A percentile compares a stretch with the other conserved stretches of the same genome.
Conservation (phyloP, 139 green algal species). For the Raphidocelis subcapitata region DNA sequence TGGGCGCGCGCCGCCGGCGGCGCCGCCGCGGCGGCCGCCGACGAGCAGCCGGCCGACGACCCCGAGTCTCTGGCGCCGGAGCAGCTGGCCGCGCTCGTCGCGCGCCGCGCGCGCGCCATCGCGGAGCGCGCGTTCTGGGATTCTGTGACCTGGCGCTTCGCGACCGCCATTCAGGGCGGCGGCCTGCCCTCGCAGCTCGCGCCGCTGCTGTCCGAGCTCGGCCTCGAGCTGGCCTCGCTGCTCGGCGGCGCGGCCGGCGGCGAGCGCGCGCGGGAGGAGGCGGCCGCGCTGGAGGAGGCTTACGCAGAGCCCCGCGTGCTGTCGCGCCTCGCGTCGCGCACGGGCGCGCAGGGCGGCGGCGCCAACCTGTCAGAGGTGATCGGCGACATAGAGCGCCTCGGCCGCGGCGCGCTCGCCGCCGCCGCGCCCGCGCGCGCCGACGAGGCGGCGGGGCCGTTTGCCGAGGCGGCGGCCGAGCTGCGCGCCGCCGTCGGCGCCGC, state of each 20-base stretch:
- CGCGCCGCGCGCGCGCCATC: conserved; percentile 45
- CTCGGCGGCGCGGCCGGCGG: conserved; percentile 25
- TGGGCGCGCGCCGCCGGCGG: conserved; percentile 40
- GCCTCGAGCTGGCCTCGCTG: conserved; percentile 35
- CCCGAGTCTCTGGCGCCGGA: conserved; percentile 11
- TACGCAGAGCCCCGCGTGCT: conserved; percentile 25
- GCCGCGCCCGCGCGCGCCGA: conserved; percentile 29
- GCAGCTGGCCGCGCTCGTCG: conserved; percentile 30
- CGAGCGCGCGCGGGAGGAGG: too few species aligned
- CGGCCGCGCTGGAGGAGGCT: conserved; percentile 24
- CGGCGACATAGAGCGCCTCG: conserved; percentile 35
- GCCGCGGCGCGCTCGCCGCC: conserved; percentile 26
- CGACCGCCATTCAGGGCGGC: conserved; percentile 8
- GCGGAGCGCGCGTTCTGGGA: conserved; percentile 82
- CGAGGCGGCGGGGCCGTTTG: conserved; percentile 24
- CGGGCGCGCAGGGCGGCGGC: conserved; percentile 2
- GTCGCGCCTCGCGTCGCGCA: neutral
- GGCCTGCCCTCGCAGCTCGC: conserved; percentile 27
- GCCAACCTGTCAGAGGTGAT: conserved; percentile 28
- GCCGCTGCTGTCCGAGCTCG: conserved; percentile 48
- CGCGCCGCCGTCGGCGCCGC: conserved; percentile 24
- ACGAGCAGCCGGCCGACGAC: conserved; percentile 10
- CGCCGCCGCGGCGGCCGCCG: too few species aligned
- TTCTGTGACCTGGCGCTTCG: conserved; percentile 33
- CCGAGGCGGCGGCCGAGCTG: conserved; percentile 18